Percentiles rank a stretch among this genome's conserved stretches.
Evolutionary conservation across 306 rosid genomes (phyloP).

Genomic region (Psophocarpus tetragonolobus): DNA sequence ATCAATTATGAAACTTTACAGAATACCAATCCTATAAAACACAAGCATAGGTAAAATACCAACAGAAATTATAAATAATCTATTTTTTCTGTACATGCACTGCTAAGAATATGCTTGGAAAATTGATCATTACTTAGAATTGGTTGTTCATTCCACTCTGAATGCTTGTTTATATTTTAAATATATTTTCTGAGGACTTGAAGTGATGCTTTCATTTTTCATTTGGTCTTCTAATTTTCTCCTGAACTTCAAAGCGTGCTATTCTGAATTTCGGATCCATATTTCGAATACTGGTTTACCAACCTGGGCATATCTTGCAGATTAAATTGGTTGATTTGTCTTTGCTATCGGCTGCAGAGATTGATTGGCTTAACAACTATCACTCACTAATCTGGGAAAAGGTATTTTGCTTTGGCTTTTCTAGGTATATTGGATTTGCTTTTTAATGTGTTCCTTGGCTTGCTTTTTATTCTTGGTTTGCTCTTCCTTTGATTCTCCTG

Average conservation of each 20-base stretch:
- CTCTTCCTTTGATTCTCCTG: neutral
- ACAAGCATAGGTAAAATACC: neutral
- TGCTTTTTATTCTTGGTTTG: neutral
- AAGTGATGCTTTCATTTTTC: slow-evolving; percentile 26
- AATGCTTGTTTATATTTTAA: neutral
- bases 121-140: neutral
- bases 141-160: neutral
- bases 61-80: neutral
- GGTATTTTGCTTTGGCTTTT: slow-evolving; percentile 47
- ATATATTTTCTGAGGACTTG: slow-evolving; percentile 25
- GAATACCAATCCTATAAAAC: neutral
- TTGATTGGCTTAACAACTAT: slow-evolving; percentile 80
- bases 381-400: slow-evolving; percentile 93
- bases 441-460: slow-evolving; percentile 1
- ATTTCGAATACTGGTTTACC: neutral
- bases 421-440: neutral
- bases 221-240: neutral
- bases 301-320: slow-evolving; percentile 55
- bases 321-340: slow-evolving; percentile 73
- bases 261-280: slow-evolving; percentile 20
- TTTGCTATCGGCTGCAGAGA: slow-evolving; percentile 70
- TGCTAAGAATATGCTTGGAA: neutral
- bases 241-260: neutral
- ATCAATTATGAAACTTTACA: neutral
- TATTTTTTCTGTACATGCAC: neutral